phyloP scores from a whole-genome alignment of 139 green algal genomes.

The Chlorella sorokiniana region DNA sequence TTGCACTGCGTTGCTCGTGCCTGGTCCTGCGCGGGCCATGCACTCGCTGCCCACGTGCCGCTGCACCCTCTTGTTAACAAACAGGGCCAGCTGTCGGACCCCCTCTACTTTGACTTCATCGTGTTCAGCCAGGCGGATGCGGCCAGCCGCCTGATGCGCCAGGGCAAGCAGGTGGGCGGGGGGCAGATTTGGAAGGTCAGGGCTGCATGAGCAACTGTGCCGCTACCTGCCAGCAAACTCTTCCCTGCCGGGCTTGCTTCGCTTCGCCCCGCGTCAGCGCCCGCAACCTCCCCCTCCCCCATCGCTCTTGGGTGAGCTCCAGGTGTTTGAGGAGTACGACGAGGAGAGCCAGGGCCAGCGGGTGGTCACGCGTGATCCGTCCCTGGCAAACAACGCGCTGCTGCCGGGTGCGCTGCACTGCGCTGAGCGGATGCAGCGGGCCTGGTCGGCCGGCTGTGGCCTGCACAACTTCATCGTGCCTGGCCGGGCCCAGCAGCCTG shows the following conservation, averaged over 20 bases:
- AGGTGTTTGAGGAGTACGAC: conserved; percentile 64
- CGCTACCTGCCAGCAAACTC: neutral
- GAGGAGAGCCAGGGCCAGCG: conserved; percentile 54
- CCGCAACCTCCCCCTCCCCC: neutral
- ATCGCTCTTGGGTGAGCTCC: conserved; percentile 12
- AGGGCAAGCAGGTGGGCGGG: conserved; percentile 45
- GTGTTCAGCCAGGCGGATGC: conserved; percentile 71
- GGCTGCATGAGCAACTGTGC: neutral
- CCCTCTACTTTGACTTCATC: conserved; percentile 93
- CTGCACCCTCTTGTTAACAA: neutral
- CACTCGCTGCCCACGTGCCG: neutral
- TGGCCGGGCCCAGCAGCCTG: neutral
- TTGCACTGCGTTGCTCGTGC: neutral
- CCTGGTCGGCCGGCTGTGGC: neutral
- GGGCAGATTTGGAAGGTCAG: neutral
- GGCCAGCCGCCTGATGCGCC: conserved; percentile 58
- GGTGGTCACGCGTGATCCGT: conserved; percentile 52
- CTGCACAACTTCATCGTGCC: conserved; percentile 22
- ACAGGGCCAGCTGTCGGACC: conserved; percentile 74
- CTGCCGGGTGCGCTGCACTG: conserved; percentile 40
- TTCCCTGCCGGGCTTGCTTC: neutral
- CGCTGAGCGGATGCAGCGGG: neutral
- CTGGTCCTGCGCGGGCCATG: neutral
- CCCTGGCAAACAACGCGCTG: conserved; percentile 54
- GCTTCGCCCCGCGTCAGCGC: neutral